Evolutionary conservation across 2,329 filamentous ascomycete species (phyloP).

Genomic region (Fonsecaea erecta): DNA sequence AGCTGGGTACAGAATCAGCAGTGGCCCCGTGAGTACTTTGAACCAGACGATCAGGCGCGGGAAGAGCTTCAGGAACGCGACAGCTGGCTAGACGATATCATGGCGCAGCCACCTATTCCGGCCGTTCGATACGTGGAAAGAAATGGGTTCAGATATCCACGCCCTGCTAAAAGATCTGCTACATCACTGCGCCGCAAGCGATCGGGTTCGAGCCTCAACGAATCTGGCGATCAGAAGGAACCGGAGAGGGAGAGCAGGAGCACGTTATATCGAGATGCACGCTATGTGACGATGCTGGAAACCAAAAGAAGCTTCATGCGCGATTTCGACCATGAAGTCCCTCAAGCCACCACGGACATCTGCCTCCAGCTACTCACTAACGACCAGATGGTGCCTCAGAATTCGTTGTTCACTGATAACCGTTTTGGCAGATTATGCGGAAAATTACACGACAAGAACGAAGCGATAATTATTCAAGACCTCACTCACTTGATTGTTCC

Average conservation of each 20-base stretch:
- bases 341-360: constrained; percentile 24
- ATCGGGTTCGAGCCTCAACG: too few species aligned
- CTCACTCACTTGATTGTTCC: constrained; percentile 45
- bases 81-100: constrained; percentile 18
- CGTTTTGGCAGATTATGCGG: constrained; percentile 43
- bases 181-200: too few species aligned
- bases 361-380: constrained; percentile 16
- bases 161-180: too few species aligned
- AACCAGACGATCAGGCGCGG: constrained; percentile 14
- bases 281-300: too few species aligned
- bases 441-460: constrained; percentile 42
- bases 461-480: constrained; percentile 45
- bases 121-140: too few species aligned
- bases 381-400: constrained; percentile 18
- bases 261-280: too few species aligned
- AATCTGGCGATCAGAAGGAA: too few species aligned
- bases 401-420: constrained; percentile 44
- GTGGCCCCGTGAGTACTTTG: constrained; percentile 19
- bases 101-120: constrained; percentile 21
- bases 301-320: constrained; percentile 36
- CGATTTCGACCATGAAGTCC: constrained; percentile 12
- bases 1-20: constrained; percentile 16
- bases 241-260: too few species aligned
- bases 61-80: constrained; percentile 17
- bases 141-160: too few species aligned